Percentiles rank a stretch among this genome's conserved stretches.
These are phyloP conservation scores for Microdochium bolleyi DNA, from an alignment of 2,329 filamentous ascomycete genomes.

Conservation along the genomic window DNA sequence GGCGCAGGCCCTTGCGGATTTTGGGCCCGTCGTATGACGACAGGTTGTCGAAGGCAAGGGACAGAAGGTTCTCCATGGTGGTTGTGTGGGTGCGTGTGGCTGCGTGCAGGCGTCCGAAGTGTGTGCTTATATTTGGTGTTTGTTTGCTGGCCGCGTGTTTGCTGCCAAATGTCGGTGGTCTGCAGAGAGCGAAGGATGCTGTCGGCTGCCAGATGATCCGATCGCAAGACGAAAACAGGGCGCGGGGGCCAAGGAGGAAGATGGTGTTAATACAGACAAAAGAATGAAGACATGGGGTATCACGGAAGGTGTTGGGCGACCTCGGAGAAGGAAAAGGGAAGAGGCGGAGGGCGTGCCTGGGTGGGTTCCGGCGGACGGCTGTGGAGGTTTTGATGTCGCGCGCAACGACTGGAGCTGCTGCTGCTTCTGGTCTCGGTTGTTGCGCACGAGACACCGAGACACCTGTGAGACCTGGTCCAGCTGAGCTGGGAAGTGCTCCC, in stretches of 20 bases:
- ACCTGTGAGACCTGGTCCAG: no score
- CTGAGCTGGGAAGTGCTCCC: no score
- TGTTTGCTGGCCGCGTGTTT: background rate
- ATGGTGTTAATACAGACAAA: slow-evolving; percentile 19
- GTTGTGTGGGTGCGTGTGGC: slow-evolving; percentile 5
- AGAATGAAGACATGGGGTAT: slow-evolving; percentile 16
- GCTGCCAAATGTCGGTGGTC: background rate
- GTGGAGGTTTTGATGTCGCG: background rate
- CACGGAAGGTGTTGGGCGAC: slow-evolving; percentile 4
- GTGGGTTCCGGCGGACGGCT: background rate
- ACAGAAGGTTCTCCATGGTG: slow-evolving; percentile 83
- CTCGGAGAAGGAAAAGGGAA: slow-evolving; percentile 1
- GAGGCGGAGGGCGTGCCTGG: background rate
- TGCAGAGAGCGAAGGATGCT: background rate
- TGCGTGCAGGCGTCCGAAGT: background rate
- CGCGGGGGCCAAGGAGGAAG: background rate
- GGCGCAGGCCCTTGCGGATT: slow-evolving; percentile 86
- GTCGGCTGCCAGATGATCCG: background rate
- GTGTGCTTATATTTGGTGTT: slow-evolving; percentile 4
- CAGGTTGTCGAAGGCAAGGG: slow-evolving; percentile 91
- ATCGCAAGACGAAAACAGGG: background rate
- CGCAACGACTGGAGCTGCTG: no score
- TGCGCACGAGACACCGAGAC: no score
- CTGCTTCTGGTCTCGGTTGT: no score
- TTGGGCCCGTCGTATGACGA: slow-evolving; percentile 86